A percentile compares a stretch with the other conserved stretches of the same genome.
Conservation (phyloP, 768 basidiomycete species). For the Nidula microcarpa region DNA sequence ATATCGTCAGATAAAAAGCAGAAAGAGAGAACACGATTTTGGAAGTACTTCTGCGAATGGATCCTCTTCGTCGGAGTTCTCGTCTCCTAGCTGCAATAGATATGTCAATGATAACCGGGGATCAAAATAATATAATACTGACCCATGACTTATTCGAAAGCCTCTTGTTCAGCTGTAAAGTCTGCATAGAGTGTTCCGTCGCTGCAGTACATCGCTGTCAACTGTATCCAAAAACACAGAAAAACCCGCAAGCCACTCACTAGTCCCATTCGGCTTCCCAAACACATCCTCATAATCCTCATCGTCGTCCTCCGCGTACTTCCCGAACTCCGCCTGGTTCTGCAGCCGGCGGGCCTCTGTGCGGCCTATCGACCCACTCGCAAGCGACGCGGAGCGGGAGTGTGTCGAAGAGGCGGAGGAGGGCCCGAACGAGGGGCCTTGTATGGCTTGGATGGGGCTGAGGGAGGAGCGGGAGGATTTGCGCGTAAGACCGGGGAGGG, state of each 20-base stretch:
- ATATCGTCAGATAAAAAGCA: constrained; percentile 1
- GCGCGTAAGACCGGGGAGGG: constrained; percentile 52
- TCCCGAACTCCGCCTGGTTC: constrained; percentile 67
- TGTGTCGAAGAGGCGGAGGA: constrained; percentile 25
- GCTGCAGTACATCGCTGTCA: constrained; percentile 18
- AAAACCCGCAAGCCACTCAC: constrained; percentile 36
- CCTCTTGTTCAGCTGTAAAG: constrained; percentile 80
- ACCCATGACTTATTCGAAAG: constrained; percentile 83
- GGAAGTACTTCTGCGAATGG: constrained; percentile 84
- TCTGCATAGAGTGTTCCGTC: constrained; percentile 63
- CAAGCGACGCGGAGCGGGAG: constrained; percentile 57
- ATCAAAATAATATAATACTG: constrained; percentile 37
- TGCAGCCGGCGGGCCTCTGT: constrained; percentile 55
- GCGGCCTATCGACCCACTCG: constrained; percentile 62
- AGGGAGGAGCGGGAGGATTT: constrained; percentile 53
- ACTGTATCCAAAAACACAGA: too few species aligned
- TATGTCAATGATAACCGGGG: constrained; percentile 1
- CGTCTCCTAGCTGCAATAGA: constrained; percentile 63
- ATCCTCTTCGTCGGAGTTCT: constrained; percentile 87
- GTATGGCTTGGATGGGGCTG: constrained; percentile 40
- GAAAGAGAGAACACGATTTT: too few species aligned
- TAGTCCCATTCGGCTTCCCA: constrained; percentile 65
- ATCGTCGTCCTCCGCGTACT: constrained; percentile 83
- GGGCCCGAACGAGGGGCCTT: constrained; percentile 24
- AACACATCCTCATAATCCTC: constrained; percentile 97